Percentiles rank a stretch among this genome's conserved stretches.
These are phyloP conservation scores for Strobilomyces confusus DNA, from an alignment of 768 basidiomycete genomes.

Conservation along the genomic window DNA sequence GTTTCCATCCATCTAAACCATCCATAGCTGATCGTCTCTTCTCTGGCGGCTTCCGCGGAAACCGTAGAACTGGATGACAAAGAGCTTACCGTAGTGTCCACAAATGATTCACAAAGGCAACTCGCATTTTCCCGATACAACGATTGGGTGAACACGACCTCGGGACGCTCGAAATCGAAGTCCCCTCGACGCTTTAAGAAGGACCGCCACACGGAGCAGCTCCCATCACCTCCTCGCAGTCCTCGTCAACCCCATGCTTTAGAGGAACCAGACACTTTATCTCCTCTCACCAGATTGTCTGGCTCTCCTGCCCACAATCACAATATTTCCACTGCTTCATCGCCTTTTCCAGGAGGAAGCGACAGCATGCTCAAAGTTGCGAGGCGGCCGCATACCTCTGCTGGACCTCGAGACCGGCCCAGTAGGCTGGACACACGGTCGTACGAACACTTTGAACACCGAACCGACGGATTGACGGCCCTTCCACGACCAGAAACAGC, in stretches of 20 bases:
- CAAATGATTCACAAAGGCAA: constrained; percentile 65
- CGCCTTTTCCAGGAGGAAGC: constrained; percentile 28
- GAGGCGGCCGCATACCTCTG: constrained; percentile 69
- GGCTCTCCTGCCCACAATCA: constrained; percentile 19
- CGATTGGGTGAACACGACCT: constrained; percentile 33
- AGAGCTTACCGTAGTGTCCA: constrained; percentile 64
- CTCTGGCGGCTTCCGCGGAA: constrained; percentile 47
- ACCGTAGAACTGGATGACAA: constrained; percentile 65
- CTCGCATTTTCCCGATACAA: constrained; percentile 59
- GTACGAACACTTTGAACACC: constrained; percentile 12
- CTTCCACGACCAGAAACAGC: constrained; percentile 29
- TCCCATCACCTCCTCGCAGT: constrained; percentile 41
- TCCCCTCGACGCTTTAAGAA: constrained; percentile 47
- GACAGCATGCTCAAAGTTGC: constrained; percentile 30
- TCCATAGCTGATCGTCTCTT: constrained; percentile 44
- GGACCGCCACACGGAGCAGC: constrained; percentile 26
- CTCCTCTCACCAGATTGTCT: constrained; percentile 1
- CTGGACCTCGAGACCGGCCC: constrained; percentile 61
- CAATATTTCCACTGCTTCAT: constrained; percentile 29
- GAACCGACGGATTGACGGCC: constrained; percentile 13
- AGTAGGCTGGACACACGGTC: constrained; percentile 22
- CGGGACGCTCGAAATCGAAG: constrained; percentile 50
- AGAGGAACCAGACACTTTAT: constrained; percentile 7
- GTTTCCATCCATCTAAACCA: constrained; percentile 13
- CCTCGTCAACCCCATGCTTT: constrained; percentile 11